Evolutionary conservation across 768 basidiomycete species (phyloP).

Genomic region (Fibroporia radiculosa): DNA sequence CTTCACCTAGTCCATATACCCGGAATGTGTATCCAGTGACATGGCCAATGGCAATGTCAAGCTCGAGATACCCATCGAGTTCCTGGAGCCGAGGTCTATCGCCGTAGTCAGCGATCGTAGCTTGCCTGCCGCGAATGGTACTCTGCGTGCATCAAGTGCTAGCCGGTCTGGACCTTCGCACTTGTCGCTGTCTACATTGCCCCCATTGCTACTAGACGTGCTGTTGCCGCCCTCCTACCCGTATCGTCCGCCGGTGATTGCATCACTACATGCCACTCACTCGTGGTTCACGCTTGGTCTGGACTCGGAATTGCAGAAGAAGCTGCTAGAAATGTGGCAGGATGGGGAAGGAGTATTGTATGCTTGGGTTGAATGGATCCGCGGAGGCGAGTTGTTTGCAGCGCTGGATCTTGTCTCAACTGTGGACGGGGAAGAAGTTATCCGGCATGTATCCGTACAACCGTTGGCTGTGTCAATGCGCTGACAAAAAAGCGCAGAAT

Average conservation of each 20-base stretch:
- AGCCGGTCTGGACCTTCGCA: not conserved
- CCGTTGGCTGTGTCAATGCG: not conserved
- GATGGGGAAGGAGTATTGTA: constrained; percentile 56
- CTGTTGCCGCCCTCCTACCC: constrained; percentile 44
- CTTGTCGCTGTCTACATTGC: constrained; percentile 43
- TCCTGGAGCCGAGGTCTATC: constrained; percentile 36
- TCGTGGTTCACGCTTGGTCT: constrained; percentile 46
- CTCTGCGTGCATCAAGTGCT: not conserved
- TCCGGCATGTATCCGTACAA: constrained; percentile 28
- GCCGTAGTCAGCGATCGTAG: constrained; percentile 25
- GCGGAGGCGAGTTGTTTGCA: constrained; percentile 55
- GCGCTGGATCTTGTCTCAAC: constrained; percentile 31
- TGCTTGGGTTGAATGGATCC: constrained; percentile 65
- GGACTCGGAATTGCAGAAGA: constrained; percentile 27
- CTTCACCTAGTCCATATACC: constrained; percentile 63
- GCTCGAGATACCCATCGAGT: constrained; percentile 61
- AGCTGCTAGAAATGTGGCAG: constrained; percentile 52
- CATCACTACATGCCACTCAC: constrained; percentile 46
- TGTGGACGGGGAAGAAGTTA: constrained; percentile 22
- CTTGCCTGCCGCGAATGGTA: not conserved
- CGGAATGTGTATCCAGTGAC: constrained; percentile 51
- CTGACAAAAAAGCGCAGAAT: constrained; percentile 30
- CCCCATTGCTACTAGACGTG: constrained; percentile 54
- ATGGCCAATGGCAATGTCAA: constrained; percentile 33
- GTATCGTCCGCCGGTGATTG: constrained; percentile 41